Evolutionary conservation across 805 yeast species (phyloP), one percentile per base, ranked within the genome.

Genomic region (Ogataea naganishii): DNA sequence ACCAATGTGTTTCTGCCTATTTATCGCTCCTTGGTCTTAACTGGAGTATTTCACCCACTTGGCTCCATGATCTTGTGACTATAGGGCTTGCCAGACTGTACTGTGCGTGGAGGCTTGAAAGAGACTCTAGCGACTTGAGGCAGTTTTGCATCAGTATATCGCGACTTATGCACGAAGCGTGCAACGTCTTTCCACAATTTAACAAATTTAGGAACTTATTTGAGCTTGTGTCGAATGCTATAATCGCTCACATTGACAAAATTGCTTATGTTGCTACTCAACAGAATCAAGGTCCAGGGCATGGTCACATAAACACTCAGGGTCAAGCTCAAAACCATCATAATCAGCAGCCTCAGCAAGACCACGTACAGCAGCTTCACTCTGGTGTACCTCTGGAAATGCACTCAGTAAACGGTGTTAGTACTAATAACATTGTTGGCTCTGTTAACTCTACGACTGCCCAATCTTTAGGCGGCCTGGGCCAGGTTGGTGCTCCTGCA

Each of bases 31-130:
- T 43, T 1, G 24, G 35, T 9, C 20, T 20, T 14, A 41, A 40
- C 3, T 41, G 45, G 46, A 31, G 29, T 19, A 34, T 43, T 3
- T 37, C 36, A 5, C 43, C 46, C 4, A 27, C 33, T 12, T 38
- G 40, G 26, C 23, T 46, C 9, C 42, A 46, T 27, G 49, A 46
- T 25, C 23, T 41, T 4, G 40, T 41, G 7, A 37, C 40, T 5
- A 30, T 39, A 14, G 46, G 49, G 3, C 32, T 44, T 6, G 38
- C 49, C 1, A 41, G 44, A 40, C 32, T 46, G 10, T 46, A 44
- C 24, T 44, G 51, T 18, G 43, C 43, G 13, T 46, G 49, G 49
- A 37, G 47, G 24, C 14, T 40, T 3, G 51, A 46, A 15, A 14
- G 32, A 5, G 27, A 35, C 19, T 35, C 49, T 3, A 30, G 15